Base-by-base conservation (phyloP, 2,329 filamentous ascomycete genomes). In the Aspergillus hortae region DNA sequence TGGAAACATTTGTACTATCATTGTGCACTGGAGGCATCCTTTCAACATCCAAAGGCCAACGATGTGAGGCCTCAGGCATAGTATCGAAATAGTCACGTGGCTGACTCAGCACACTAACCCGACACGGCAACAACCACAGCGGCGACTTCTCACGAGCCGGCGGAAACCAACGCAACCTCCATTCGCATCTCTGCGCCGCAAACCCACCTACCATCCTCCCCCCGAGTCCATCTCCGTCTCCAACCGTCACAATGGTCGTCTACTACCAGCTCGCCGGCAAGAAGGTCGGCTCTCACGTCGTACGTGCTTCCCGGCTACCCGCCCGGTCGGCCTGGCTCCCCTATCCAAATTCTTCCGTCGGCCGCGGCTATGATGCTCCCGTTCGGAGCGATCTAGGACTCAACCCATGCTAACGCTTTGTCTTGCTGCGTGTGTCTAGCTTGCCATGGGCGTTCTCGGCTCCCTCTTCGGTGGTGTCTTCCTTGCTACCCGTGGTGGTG, bases 381-480 rank as follows among this genome's bases (percentile, higher is more conserved):
- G 4, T 9, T 43, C 35, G 45, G 41, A 49, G 5, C 30, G 7
- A 23, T 17, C 17, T 38, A 46, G 45, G 41, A 49, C 17, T 9
- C 21, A 3, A 19, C 15, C 14, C 33, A 46, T 40, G 57, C 56
- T 63, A 46, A 64, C 55, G 46, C 14, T 21, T 38, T 32, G 6
- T 43, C 25, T 56, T 42, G 52, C 23, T 38, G 46, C 38, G 11
- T 17, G 15, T 7, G 2, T 55, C 53, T 62, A 87, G 84, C 82
- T 87, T 66, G 74, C 84, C 56, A 85, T 86, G 67, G 79, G 76
- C 54, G 80, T 79, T 51, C 76, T 84, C 53, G 73, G 73, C 57
- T 70, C 73, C 19, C 67, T 78, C 17, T 80, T 79, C 64, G 74
- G 72, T 54, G 75, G 75, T 55, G 69, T 71, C 59, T 74, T 64